A percentile compares a stretch with the other conserved stretches of the same genome.
Conservation (phyloP, 768 basidiomycete species). For the Agaricus subrufescens region DNA sequence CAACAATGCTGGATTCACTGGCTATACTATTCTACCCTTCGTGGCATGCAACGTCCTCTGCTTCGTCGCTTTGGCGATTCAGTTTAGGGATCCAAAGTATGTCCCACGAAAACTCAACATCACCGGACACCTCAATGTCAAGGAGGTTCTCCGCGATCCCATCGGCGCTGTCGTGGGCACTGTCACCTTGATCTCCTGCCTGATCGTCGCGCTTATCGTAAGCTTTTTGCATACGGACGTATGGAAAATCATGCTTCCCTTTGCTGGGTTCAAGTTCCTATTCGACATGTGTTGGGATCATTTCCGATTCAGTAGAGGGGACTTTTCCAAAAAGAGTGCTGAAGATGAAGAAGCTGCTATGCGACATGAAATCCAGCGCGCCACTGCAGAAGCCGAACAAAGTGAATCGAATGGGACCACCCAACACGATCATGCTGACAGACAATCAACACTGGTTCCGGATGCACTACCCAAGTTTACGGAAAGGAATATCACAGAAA, state of each 20-base stretch:
- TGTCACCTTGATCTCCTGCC: conserved; percentile 56
- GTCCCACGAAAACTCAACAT: conserved; percentile 43
- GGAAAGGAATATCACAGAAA: neutral
- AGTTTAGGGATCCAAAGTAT: conserved; percentile 53
- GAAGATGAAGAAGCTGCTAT: conserved; percentile 19
- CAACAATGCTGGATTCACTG: conserved; percentile 74
- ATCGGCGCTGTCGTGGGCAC: conserved; percentile 72
- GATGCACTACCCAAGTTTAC: conserved; percentile 8
- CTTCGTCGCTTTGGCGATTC: conserved; percentile 50
- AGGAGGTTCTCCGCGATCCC: conserved; percentile 67
- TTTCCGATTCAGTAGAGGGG: conserved; percentile 31
- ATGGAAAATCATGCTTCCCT: conserved; percentile 82
- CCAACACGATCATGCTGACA: conserved; percentile 11
- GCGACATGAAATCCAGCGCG: conserved; percentile 21
- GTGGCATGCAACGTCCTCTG: conserved; percentile 62
- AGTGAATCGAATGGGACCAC: neutral
- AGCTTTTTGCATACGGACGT: conserved; percentile 76
- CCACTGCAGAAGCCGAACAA: conserved; percentile 18
- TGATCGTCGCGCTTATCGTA: conserved; percentile 71
- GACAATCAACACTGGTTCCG: conserved; percentile 14
- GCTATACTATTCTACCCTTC: conserved; percentile 80
- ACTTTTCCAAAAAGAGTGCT: conserved; percentile 14
- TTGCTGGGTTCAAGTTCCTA: conserved; percentile 65
- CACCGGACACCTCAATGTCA: conserved; percentile 39
- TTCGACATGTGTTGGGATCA: conserved; percentile 64